Conservation (phyloP, 2,329 filamentous ascomycete genomes). For the Alternaria dauci region DNA sequence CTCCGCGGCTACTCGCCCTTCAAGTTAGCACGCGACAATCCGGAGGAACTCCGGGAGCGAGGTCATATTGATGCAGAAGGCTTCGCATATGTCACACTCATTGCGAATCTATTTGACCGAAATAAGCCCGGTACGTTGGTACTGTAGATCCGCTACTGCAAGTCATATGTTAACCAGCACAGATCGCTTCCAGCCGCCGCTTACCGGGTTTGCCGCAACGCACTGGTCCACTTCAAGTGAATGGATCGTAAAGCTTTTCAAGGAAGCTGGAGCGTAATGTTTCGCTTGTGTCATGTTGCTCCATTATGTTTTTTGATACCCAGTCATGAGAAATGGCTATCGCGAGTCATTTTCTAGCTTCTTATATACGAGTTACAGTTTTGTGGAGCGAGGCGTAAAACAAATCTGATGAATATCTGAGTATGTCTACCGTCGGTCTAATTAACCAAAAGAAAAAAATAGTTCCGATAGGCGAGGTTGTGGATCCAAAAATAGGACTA, state of each 20-base stretch:
- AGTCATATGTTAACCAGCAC: conserved; percentile 5
- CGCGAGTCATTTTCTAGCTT: conserved; percentile 7
- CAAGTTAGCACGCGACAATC: conserved; percentile 47
- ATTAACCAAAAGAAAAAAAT: background rate
- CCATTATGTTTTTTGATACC: conserved; percentile 18
- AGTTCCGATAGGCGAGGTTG: background rate
- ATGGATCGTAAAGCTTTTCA: conserved; percentile 47
- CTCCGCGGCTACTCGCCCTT: conserved; percentile 46
- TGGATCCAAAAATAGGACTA: background rate
- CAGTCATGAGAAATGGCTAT: conserved; percentile 11
- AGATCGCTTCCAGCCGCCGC: conserved; percentile 43
- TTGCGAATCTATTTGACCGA: conserved; percentile 38
- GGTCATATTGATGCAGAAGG: conserved; percentile 42
- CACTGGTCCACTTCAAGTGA: conserved; percentile 40
- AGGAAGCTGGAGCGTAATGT: conserved; percentile 40
- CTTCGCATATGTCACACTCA: conserved; percentile 42
- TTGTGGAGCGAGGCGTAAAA: background rate
- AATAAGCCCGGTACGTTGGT: conserved; percentile 34
- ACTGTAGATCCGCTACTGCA: conserved; percentile 9
- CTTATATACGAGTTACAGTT: background rate
- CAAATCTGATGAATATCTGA: conserved; percentile 4
- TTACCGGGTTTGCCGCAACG: conserved; percentile 35
- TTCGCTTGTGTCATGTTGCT: conserved; percentile 6
- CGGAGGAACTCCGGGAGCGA: conserved; percentile 41
- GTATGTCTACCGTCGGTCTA: background rate